phyloP scores from a whole-genome alignment of 257 asterid species.

The Fraxinus excelsior region DNA sequence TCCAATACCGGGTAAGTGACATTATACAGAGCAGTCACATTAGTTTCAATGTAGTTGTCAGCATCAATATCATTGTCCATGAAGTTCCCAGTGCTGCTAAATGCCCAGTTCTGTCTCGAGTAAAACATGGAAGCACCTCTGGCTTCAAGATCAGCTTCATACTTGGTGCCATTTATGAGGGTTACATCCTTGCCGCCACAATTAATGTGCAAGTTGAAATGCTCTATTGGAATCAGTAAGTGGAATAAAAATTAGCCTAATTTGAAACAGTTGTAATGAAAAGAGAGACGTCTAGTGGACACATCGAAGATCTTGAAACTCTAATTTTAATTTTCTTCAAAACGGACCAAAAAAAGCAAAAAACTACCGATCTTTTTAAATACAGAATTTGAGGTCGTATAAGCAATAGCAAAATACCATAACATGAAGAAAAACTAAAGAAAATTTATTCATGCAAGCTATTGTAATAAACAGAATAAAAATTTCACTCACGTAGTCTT shows the following conservation, averaged over 20 bases:
- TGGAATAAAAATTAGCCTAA: background rate
- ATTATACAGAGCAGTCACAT: conserved; percentile 41
- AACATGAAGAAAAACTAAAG: background rate
- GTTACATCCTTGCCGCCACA: conserved; percentile 75
- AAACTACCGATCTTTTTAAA: background rate
- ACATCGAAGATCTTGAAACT: background rate
- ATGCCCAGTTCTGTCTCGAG: conserved; percentile 67
- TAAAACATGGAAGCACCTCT: conserved; percentile 82
- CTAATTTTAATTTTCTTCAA: background rate
- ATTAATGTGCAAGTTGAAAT: conserved; percentile 61
- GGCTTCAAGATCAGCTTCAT: conserved; percentile 66
- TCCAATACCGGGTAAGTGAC: conserved; percentile 36
- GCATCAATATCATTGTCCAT: conserved; percentile 66
- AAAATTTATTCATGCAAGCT: background rate
- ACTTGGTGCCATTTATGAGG: conserved; percentile 30
- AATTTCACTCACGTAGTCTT: conserved; percentile 46
- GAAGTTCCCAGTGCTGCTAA: conserved; percentile 94
- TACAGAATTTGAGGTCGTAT: background rate
- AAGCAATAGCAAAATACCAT: background rate
- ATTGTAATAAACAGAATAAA: background rate
- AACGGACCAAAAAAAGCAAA: background rate
- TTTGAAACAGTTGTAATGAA: background rate
- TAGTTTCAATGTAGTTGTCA: conserved; percentile 56
- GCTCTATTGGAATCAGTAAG: conserved; percentile 38
- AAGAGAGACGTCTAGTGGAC: background rate